Evolutionary conservation across 108 stramenopile genomes (phyloP), one percentile per base, ranked within the genome.

Genomic region (Aureococcus anophagefferens): DNA sequence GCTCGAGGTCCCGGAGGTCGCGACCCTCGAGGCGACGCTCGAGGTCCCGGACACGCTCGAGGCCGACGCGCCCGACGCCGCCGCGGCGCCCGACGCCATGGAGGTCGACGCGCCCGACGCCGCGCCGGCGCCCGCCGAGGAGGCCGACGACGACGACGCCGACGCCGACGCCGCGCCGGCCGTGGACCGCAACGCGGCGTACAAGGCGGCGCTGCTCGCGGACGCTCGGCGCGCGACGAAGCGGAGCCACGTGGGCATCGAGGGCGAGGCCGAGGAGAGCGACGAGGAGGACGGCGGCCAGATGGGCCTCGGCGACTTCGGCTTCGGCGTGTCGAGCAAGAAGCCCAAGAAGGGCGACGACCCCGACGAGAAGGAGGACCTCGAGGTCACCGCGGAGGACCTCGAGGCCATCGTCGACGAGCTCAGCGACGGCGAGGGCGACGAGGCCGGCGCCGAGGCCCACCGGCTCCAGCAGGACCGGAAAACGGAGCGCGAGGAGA

Each of bases 361-460:
- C 21, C 21, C 17, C 7, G 51, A 59, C 21, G 51, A 16, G 21
- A 18, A 16, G 51, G 51, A 59, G 51, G 51, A 59, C 51, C 3
- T 59, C 51, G 13, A 59, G 25, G 13, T 59, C 51, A 59, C 51
- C 3, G 51, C 4, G 25, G 51, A 59, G 17, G 51, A 59, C 51
- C 51, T 59, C 51, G 51, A 59, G 14, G 51, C 51, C 51, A 28
- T 59, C 51, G 51, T 59, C 51, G 51, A 59, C 51, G 51, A 59
- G 25, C 3, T 59, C 21, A 25, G 21, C 3, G 51, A 59, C 3
- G 51, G 25, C 51, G 51, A 59, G 25, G 51, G 51, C 3, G 51
- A 16, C 51, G 51, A 59, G 25, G 51, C 4, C 17, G 21, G 14
- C 51, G 51, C 51, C 7, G 51, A 59, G 21, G 7, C 1, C 7